These are phyloP conservation scores for Quercus alba DNA, from an alignment of 306 rosid species.

Conservation along the genomic window DNA sequence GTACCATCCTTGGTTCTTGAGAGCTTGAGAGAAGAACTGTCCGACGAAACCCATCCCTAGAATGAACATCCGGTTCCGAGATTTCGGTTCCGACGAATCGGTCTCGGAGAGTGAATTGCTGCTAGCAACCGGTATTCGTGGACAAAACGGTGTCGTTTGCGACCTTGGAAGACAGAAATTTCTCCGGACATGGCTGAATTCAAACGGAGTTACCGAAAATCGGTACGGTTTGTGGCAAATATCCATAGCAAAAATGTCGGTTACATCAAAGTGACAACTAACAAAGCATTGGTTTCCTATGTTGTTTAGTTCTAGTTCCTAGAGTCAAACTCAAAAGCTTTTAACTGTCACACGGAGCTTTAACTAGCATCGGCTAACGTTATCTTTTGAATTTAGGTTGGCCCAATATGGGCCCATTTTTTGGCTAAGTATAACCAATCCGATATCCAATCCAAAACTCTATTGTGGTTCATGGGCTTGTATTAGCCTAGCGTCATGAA, in stretches of 20 bases:
- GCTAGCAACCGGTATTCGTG: not conserved
- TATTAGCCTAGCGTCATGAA: too few relatives aligned
- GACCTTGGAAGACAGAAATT: not conserved
- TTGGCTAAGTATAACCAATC: too few relatives aligned
- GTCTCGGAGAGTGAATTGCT: not conserved
- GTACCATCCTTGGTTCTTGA: constrained; percentile 75
- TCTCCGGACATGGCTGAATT: constrained; percentile 10
- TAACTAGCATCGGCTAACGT: not conserved
- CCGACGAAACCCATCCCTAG: constrained; percentile 80
- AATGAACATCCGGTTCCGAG: constrained; percentile 55
- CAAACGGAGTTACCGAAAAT: constrained; percentile 9
- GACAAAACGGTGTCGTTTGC: constrained; percentile 1
- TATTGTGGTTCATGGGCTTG: too few relatives aligned
- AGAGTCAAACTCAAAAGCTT: not conserved
- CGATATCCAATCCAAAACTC: too few relatives aligned
- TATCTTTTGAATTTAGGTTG: not conserved
- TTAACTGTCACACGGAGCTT: not conserved
- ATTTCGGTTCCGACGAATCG: constrained; percentile 7
- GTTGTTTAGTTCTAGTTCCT: not conserved
- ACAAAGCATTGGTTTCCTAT: not conserved
- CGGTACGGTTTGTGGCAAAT: constrained; percentile 6
- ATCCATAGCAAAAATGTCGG: constrained; percentile 18
- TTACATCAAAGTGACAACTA: too few relatives aligned
- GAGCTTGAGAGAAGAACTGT: constrained; percentile 51
- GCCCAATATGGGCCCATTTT: not conserved